Conservation (phyloP, 2,329 filamentous ascomycete genomes). For the Colletotrichum liaoningense region DNA sequence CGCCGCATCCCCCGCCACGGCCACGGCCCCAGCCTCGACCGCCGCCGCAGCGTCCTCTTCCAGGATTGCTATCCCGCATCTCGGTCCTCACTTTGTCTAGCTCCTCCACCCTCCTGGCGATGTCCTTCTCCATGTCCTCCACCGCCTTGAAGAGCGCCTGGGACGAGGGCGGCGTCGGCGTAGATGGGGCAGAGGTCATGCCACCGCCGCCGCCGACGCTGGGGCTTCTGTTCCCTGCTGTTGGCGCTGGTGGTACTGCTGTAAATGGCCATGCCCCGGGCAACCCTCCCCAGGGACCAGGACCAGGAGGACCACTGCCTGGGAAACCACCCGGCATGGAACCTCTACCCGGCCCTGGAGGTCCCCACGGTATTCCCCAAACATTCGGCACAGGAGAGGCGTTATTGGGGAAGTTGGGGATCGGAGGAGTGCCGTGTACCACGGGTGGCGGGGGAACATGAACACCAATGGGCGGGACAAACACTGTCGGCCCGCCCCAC, state of each 20-base stretch:
- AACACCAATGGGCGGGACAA: constrained; percentile 9
- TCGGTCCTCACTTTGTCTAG: constrained; percentile 24
- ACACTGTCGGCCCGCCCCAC: constrained; percentile 20
- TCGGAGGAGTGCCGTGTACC: constrained; percentile 9
- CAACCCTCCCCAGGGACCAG: constrained; percentile 11
- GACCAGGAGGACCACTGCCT: not conserved
- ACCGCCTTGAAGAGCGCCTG: constrained; percentile 20
- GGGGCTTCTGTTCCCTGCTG: not conserved
- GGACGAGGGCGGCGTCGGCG: constrained; percentile 8
- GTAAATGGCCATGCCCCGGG: constrained; percentile 15
- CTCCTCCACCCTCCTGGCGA: constrained; percentile 29
- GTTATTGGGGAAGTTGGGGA: constrained; percentile 3
- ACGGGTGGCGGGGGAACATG: not conserved
- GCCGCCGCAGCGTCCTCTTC: constrained; percentile 32
- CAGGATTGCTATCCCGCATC: not conserved
- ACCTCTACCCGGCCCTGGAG: not conserved
- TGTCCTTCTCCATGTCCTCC: constrained; percentile 11
- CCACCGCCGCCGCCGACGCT: not conserved
- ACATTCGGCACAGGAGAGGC: not conserved
- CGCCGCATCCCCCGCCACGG: constrained; percentile 21
- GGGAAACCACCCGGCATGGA: not conserved
- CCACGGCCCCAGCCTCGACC: constrained; percentile 24
- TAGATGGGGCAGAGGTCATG: not conserved
- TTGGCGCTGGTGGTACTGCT: not conserved
- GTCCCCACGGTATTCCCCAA: constrained; percentile 13